Conservation (phyloP, 352 stramenopile genomes). For the Aphanomyces euteiches region DNA sequence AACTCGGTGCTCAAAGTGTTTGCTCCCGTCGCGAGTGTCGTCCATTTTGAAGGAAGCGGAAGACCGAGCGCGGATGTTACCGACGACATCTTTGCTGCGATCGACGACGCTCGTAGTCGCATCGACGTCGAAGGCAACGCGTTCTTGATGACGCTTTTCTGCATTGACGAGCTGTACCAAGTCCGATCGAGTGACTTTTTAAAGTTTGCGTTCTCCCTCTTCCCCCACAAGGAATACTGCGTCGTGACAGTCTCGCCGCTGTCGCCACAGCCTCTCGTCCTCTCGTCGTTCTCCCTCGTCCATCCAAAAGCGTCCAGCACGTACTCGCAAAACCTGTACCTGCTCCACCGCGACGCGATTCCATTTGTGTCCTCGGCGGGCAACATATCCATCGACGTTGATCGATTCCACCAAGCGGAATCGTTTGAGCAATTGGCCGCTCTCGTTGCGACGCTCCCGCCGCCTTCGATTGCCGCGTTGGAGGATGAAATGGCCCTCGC, state of each 20-base stretch:
- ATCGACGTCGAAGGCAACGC: constrained; percentile 49
- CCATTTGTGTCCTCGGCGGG: constrained; percentile 46
- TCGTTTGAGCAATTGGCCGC: constrained; percentile 11
- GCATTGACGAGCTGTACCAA: constrained; percentile 49
- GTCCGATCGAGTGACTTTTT: constrained; percentile 46
- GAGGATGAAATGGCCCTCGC: constrained; percentile 41
- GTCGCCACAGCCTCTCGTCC: constrained; percentile 42
- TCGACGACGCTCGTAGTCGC: constrained; percentile 24
- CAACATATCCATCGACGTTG: constrained; percentile 28
- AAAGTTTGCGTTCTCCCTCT: constrained; percentile 49
- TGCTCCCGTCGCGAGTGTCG: constrained; percentile 40
- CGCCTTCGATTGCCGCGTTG: constrained; percentile 29
- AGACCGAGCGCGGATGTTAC: constrained; percentile 22
- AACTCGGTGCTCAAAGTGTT: constrained; percentile 41
- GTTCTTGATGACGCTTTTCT: constrained; percentile 64
- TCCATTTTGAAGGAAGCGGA: constrained; percentile 36
- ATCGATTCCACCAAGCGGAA: constrained; percentile 8
- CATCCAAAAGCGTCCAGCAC: constrained; percentile 41
- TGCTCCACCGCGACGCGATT: constrained; percentile 53
- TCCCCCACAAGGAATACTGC: constrained; percentile 51
- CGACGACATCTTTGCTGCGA: background rate
- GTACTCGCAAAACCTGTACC: constrained; percentile 56
- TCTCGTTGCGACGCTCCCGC: constrained; percentile 13
- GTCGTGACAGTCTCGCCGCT: constrained; percentile 50
- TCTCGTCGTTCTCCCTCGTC: constrained; percentile 47